Base-by-base conservation (phyloP, 345 rosid species). In the Populus pruinosa region DNA sequence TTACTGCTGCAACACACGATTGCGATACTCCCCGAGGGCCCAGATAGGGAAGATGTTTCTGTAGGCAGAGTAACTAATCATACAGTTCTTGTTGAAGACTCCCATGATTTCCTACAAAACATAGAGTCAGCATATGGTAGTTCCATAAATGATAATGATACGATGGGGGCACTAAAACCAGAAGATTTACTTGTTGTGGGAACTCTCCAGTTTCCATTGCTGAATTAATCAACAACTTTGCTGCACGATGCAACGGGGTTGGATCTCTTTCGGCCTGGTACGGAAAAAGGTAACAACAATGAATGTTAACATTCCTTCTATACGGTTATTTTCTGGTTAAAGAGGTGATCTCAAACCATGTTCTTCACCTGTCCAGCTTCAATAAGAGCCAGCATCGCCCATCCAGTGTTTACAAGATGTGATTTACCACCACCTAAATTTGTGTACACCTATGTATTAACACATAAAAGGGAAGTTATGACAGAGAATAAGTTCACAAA, bases 301-400 rank as follows among this genome's bases (percentile, higher is more conserved):
- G 10, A 31, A 5, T 29, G 18, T 39, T 47, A 47, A 4, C 50
- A 47, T 12, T 43, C 47, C 47, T 10, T 43, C 12, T 11, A 12
- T 44, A 12, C 17, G 50, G 14, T 44, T 41, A 11, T 41, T 47
- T 44, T 47, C 50, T 47, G 50, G 3, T 13, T 14, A 47, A 14
- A 11, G 18, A 33, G 36, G 3, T 4, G 36, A 33, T 33, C 50
- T 47, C 11, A 47, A 47, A 47, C 17, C 50, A 4, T 14, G 18
- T 47, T 4, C 4, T 38, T 13, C 76, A 88, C 91, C 89, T 88
- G 89, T 10, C 86, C 88, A 76, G 86, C 88, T 56, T 80, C 88
- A 68, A 86, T 83, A 50, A 86, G 91, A n/a, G 89, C 83, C 79
- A 86, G 55, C 87, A 85, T 83, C 27, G 85, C 87, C 91, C 89